Percentiles rank a stretch among this genome's conserved stretches.
Conservation (phyloP, 2,329 filamentous ascomycete genomes). For the Fusarium tanahbumbuense region DNA sequence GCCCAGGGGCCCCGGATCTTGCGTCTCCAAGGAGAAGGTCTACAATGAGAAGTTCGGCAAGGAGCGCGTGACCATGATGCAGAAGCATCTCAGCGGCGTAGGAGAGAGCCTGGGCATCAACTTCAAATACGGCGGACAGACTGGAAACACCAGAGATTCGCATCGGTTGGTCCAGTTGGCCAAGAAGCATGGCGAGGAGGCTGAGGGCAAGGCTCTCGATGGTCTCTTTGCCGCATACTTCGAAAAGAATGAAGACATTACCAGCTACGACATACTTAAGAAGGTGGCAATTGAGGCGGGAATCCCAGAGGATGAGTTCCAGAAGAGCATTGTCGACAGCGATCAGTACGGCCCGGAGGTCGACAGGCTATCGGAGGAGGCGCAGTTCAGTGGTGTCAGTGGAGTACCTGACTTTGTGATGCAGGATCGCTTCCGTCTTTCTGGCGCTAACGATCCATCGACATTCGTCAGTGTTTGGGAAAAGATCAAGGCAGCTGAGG, state of each 20-base stretch:
- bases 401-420: slow-evolving; percentile 81
- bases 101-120: slow-evolving; percentile 55
- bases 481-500: slow-evolving; percentile 57
- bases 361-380: slow-evolving; percentile 47
- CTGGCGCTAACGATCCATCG: slow-evolving; percentile 74
- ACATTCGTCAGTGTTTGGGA: slow-evolving; percentile 76
- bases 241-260: slow-evolving; percentile 58
- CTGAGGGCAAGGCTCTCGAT: slow-evolving; percentile 68
- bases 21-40: slow-evolving; percentile 53
- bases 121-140: slow-evolving; percentile 71
- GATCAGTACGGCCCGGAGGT: slow-evolving; percentile 61
- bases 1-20: slow-evolving; percentile 46
- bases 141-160: slow-evolving; percentile 82
- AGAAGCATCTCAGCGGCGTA: slow-evolving; percentile 46
- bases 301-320: slow-evolving; percentile 56
- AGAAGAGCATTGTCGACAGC: slow-evolving; percentile 54
- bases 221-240: slow-evolving; percentile 58
- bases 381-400: slow-evolving; percentile 56
- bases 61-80: slow-evolving; percentile 61
- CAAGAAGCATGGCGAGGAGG: slow-evolving; percentile 60
- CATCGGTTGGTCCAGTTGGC: slow-evolving; percentile 70
- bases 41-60: slow-evolving; percentile 69
- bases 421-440: slow-evolving; percentile 73
- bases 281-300: slow-evolving; percentile 55
- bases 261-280: slow-evolving; percentile 53